Evolutionary conservation across 495 filamentous ascomycete species (phyloP), one percentile per base, ranked within the genome.

Genomic region (Aspergillus campestris): DNA sequence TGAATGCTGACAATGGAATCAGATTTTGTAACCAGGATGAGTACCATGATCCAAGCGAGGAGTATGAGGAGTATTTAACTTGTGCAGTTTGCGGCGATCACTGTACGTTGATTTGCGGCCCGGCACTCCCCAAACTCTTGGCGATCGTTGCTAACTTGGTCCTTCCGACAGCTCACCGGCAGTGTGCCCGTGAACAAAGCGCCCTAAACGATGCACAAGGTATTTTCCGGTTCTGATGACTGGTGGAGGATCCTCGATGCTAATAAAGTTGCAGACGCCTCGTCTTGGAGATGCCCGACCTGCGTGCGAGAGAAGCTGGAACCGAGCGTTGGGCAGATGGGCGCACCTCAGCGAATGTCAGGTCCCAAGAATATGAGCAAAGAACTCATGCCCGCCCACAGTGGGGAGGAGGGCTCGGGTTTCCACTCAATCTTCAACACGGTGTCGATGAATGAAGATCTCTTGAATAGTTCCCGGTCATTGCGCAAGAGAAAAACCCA

Each of bases 11-110:
- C 45, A 47, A 30, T 12, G n/a, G 8, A 9, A 47, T 42, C 48
- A 84, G 80, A 49, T 89, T 86, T 60, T 95, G 89, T 62, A 77
- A 74, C 33, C 73, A 86, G 51, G 84, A 89, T 55, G 89, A 94
- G 65, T 86, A 91, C 42, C 69, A 92, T 50, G 89, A 95, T 50
- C 87, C 89, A 6, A 81, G 77, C 50, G 84, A 86, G 46, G 90
- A 95, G 48, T 96, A 85, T 61, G 92, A 97, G 65, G 74, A 84
- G 46, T 89, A 84, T 59, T 70, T 97, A 34, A 69, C 84, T 43
- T 96, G 91, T 61, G 68, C 65, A 46, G 77, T 82, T 47, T 97
- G 92, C 65, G 85, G 81, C 42, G 86, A 95, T 62, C 87, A 94
- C 70, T 84, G 91, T 97, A 67, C 63, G 88, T 83, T 51, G 50